Conservation (phyloP, 108 stramenopile genomes). For the Nitzschia inconspicua region DNA sequence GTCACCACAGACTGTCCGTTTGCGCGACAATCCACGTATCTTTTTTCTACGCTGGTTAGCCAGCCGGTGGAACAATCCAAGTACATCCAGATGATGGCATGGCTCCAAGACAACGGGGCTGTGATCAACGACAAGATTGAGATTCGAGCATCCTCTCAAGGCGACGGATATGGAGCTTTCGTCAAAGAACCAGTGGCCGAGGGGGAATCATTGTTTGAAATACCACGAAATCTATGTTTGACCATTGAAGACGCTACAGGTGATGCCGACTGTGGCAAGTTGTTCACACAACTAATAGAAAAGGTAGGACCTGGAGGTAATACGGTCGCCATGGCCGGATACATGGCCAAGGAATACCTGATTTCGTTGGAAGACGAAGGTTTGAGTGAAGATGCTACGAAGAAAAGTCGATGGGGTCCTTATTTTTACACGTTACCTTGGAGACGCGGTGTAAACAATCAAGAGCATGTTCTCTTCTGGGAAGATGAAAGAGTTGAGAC, state of each 20-base stretch:
- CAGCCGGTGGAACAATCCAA: constrained; percentile 12
- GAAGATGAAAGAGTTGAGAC: constrained; percentile 48
- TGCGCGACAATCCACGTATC: too few relatives aligned
- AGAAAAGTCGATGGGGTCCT: constrained; percentile 34
- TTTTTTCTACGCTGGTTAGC: neutral
- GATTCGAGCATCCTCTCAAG: constrained; percentile 22
- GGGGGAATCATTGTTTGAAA: constrained; percentile 51
- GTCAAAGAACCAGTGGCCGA: constrained; percentile 26
- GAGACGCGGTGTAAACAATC: constrained; percentile 58
- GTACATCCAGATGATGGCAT: constrained; percentile 17
- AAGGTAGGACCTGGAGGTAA: constrained; percentile 51
- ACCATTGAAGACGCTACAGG: constrained; percentile 47
- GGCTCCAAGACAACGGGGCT: constrained; percentile 18
- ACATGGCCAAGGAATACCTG: constrained; percentile 61
- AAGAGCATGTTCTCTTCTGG: constrained; percentile 82
- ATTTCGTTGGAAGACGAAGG: constrained; percentile 30
- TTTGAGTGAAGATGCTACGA: neutral
- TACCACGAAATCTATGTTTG: constrained; percentile 59
- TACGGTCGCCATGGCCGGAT: constrained; percentile 65
- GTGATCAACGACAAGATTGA: constrained; percentile 15
- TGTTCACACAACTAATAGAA: constrained; percentile 42
- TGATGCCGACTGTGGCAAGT: constrained; percentile 39
- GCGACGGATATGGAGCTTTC: constrained; percentile 68
- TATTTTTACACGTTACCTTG: constrained; percentile 73
- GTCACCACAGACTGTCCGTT: too few relatives aligned